phyloP scores from a whole-genome alignment of 169 alveolate species.

The Plasmodium vinckei region DNA sequence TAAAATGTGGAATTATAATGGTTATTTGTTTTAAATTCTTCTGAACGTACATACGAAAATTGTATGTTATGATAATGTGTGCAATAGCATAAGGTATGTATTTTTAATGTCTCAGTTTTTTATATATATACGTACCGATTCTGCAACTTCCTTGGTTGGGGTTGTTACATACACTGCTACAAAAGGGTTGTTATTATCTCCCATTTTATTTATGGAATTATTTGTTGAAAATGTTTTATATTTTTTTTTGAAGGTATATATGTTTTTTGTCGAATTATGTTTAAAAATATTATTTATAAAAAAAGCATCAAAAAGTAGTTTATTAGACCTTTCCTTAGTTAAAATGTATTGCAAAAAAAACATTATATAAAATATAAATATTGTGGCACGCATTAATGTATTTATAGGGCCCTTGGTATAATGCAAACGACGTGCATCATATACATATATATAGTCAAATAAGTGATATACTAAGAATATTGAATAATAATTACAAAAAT shows the following conservation, averaged over 20 bases:
- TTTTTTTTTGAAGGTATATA: neutral
- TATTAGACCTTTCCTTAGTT: constrained; percentile 26
- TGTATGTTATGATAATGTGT: too few relatives aligned
- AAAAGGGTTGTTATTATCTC: constrained; percentile 3
- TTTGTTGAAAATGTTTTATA: neutral
- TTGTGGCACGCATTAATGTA: constrained; percentile 22
- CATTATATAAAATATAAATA: constrained; percentile 31
- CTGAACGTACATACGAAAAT: too few relatives aligned
- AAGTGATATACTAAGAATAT: too few relatives aligned
- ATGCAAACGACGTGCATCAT: too few relatives aligned
- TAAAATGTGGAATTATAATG: too few relatives aligned
- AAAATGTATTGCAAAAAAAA: constrained; percentile 21
- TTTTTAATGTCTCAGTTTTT: too few relatives aligned
- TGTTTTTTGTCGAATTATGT: neutral
- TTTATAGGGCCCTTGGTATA: neutral
- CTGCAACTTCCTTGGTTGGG: constrained; percentile 71
- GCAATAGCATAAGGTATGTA: too few relatives aligned
- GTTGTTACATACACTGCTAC: constrained; percentile 69
- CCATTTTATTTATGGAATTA: constrained; percentile 7
- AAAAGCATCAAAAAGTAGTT: constrained; percentile 10
- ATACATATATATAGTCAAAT: too few relatives aligned
- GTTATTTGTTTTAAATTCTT: too few relatives aligned
- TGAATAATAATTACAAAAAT: too few relatives aligned
- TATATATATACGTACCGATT: constrained; percentile 7
- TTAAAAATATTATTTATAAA: constrained; percentile 35